Percentiles rank a stretch among this genome's conserved stretches.
Evolutionary conservation across 129 eudicot species (phyloP).

Genomic region (Gnaphalium uliginosum): DNA sequence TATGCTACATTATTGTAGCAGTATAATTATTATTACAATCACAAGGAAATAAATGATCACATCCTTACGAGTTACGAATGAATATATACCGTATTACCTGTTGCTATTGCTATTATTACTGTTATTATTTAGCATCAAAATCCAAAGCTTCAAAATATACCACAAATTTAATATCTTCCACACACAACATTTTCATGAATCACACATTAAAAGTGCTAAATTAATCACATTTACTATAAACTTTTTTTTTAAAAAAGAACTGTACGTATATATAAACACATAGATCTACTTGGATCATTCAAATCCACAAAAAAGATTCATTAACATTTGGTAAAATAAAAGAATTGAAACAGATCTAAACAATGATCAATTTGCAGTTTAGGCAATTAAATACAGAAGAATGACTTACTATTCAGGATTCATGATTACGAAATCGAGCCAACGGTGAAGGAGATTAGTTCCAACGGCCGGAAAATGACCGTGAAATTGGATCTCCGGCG

Average conservation of each 20-base stretch:
- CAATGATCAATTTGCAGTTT: not conserved
- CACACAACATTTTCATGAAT: not conserved
- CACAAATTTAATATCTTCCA: not conserved
- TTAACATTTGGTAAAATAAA: not conserved
- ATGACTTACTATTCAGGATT: slow-evolving; percentile 63
- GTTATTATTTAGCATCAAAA: not conserved
- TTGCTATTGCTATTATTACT: not conserved
- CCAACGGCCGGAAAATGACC: slow-evolving; percentile 35
- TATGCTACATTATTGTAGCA: too few relatives aligned
- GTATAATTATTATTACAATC: not conserved
- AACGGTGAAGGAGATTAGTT: slow-evolving; percentile 21
- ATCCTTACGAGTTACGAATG: not conserved
- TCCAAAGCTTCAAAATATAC: not conserved
- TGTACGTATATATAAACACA: not conserved
- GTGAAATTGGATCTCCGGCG: slow-evolving; percentile 29
- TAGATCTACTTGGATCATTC: slow-evolving; percentile 29
- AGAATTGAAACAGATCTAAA: slow-evolving; percentile 26
- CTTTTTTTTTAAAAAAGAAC: not conserved
- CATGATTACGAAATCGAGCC: slow-evolving; percentile 36
- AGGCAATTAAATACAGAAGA: slow-evolving; percentile 14
- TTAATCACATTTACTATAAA: not conserved
- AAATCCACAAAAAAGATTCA: not conserved
- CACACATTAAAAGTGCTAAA: slow-evolving; percentile 4
- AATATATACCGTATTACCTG: not conserved
- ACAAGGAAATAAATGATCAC: not conserved